Conservation (phyloP, 805 yeast genomes). For the Priceomyces fermenticarens region DNA sequence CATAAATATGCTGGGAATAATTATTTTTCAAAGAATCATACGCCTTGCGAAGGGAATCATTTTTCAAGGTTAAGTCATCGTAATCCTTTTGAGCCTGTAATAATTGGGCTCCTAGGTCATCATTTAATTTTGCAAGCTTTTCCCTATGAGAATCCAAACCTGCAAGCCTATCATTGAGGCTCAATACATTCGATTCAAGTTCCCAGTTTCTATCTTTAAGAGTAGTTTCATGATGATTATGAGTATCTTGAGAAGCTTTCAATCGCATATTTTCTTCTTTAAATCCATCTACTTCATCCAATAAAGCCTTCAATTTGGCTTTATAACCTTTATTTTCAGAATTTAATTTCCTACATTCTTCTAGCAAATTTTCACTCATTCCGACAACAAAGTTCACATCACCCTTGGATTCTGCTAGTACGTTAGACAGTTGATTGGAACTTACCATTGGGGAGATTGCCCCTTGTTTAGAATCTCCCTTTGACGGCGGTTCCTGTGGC, state of each 20-base stretch:
- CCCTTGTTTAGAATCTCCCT: constrained; percentile 6
- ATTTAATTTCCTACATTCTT: constrained; percentile 68
- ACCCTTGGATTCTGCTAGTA: constrained; percentile 45
- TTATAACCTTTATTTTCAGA: constrained; percentile 56
- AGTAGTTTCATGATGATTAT: constrained; percentile 42
- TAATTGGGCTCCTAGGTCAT: constrained; percentile 30
- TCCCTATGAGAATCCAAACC: constrained; percentile 39
- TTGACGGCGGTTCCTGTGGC: constrained; percentile 3
- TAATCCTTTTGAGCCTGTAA: constrained; percentile 40
- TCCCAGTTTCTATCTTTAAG: constrained; percentile 65
- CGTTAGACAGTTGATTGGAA: constrained; percentile 25
- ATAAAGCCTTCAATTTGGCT: constrained; percentile 37
- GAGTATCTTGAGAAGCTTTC: constrained; percentile 30
- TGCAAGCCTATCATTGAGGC: constrained; percentile 41
- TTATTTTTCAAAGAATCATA: constrained; percentile 32
- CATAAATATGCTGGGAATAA: constrained; percentile 42
- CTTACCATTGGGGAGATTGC: neutral
- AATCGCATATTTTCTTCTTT: constrained; percentile 33
- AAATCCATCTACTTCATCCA: constrained; percentile 40
- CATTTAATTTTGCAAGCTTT: constrained; percentile 29
- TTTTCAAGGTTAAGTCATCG: constrained; percentile 44
- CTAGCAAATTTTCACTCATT: constrained; percentile 65
- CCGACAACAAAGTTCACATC: constrained; percentile 74
- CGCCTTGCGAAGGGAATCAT: constrained; percentile 38
- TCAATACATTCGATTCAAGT: constrained; percentile 51